These are phyloP conservation scores for Microsporum ferrugineum DNA, from an alignment of 2,329 filamentous ascomycete species.

Conservation along the genomic window DNA sequence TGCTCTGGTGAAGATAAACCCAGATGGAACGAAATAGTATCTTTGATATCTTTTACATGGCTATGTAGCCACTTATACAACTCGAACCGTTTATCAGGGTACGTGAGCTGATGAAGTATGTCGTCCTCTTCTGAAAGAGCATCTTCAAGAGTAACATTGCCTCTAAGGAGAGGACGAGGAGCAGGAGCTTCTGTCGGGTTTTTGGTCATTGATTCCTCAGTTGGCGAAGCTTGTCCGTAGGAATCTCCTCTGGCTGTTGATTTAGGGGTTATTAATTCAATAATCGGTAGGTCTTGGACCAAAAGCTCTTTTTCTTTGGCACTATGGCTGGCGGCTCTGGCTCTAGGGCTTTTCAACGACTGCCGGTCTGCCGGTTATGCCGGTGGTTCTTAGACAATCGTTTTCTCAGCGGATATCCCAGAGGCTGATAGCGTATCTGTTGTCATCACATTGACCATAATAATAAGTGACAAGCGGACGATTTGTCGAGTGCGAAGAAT, in stretches of 20 bases:
- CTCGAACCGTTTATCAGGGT: slow-evolving; percentile 13
- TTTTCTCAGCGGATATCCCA: not conserved
- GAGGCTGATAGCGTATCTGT: not conserved
- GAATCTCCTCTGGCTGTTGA: not conserved
- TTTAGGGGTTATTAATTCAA: not conserved
- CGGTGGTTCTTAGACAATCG: not conserved
- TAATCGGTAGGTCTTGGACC: too few relatives aligned
- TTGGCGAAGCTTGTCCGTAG: not conserved
- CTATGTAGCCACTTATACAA: slow-evolving; percentile 6
- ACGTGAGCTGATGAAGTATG: slow-evolving; percentile 17
- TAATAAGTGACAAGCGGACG: not conserved
- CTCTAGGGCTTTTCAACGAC: not conserved
- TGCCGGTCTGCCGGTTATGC: not conserved
- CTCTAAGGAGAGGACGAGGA: not conserved
- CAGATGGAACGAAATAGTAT: slow-evolving; percentile 9
- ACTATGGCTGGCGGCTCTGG: not conserved
- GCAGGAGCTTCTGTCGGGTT: not conserved
- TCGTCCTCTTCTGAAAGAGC: slow-evolving; percentile 17
- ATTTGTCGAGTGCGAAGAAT: not conserved
- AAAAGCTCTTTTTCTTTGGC: not conserved
- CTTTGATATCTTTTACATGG: slow-evolving; percentile 5
- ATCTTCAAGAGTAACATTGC: slow-evolving; percentile 17
- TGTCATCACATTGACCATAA: not conserved
- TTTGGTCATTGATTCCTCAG: not conserved
- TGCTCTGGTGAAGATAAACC: slow-evolving; percentile 4